phyloP scores from a whole-genome alignment of 2,329 filamentous ascomycete species.

The Diplocarpon rosae region DNA sequence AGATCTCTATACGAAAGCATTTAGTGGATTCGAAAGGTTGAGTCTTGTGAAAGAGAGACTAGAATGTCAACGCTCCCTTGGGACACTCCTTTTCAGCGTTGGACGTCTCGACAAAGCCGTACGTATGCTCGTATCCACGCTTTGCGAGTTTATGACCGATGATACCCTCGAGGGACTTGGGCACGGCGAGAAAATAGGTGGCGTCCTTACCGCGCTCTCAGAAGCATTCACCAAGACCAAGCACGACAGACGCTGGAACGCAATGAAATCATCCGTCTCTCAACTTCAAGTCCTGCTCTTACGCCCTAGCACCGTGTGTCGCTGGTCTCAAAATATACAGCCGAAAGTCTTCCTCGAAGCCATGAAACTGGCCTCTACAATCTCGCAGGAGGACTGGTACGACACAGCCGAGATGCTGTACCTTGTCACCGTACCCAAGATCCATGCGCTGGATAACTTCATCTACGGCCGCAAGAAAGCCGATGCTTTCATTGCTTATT shows the following conservation, averaged over 20 bases:
- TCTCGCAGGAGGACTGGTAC: slow-evolving; percentile 5
- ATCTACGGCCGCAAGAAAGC: slow-evolving; percentile 6
- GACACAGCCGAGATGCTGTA: slow-evolving; percentile 6
- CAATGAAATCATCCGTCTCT: slow-evolving; percentile 1
- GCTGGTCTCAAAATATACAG: slow-evolving; percentile 5
- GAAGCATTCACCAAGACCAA: slow-evolving; percentile 2
- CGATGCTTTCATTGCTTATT: slow-evolving; percentile 5
- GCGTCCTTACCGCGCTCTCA: slow-evolving; percentile 2
- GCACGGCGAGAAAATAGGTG: slow-evolving; percentile 1
- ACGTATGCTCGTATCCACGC: slow-evolving; percentile 3
- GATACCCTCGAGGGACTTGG: background rate
- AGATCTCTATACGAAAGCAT: slow-evolving; percentile 3
- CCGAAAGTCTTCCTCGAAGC: slow-evolving; percentile 5
- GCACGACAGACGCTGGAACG: slow-evolving; percentile 3
- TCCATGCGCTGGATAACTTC: slow-evolving; percentile 4
- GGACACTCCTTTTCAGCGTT: slow-evolving; percentile 3
- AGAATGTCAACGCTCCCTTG: slow-evolving; percentile 5
- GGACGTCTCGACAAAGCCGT: slow-evolving; percentile 5
- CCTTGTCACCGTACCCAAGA: slow-evolving; percentile 3
- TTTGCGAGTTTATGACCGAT: slow-evolving; percentile 4
- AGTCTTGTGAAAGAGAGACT: slow-evolving; percentile 1
- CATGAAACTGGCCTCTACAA: slow-evolving; percentile 1
- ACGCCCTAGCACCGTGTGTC: slow-evolving; percentile 1
- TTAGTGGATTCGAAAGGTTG: background rate
- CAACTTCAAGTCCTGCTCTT: slow-evolving; percentile 2